Percentiles rank a stretch among this genome's conserved stretches.
These are phyloP conservation scores for Coemansia sp. DNA, from an alignment of 192 early-diverging fungal genomes.

Conservation along the genomic window DNA sequence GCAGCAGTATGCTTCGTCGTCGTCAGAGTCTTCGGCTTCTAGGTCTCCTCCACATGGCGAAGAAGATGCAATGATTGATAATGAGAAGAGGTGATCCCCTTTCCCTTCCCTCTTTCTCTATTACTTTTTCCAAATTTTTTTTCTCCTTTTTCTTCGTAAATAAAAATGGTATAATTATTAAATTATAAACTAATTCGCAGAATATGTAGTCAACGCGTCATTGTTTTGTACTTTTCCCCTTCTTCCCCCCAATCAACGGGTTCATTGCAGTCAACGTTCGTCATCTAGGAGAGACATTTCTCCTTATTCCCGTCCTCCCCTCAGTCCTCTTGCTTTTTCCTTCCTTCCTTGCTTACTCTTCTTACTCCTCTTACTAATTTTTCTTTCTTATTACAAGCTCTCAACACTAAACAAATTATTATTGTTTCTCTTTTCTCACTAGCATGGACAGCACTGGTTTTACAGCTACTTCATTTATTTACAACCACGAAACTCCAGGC, in stretches of 20 bases:
- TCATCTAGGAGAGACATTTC: neutral
- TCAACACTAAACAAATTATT: neutral
- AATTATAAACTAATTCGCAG: no score
- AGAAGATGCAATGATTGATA: neutral
- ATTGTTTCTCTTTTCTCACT: neutral
- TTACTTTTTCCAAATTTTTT: neutral
- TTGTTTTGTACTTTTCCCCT: neutral
- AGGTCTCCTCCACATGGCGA: conserved; percentile 15
- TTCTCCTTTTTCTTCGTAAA: neutral
- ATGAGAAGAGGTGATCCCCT: conserved; percentile 15
- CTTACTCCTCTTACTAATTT: neutral
- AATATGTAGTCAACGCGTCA: neutral
- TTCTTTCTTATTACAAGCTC: neutral
- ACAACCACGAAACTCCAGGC: neutral
- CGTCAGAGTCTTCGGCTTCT: no score
- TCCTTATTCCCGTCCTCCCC: neutral
- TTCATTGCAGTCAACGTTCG: neutral
- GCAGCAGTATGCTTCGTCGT: conserved; percentile 21
- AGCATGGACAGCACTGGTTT: neutral
- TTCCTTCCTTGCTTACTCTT: no score
- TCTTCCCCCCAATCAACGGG: neutral
- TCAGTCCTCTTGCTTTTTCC: neutral
- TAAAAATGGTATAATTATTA: no score
- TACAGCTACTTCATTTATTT: neutral
- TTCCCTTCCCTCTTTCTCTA: no score